Conservation (phyloP, 2,329 filamentous ascomycete species). For the Polytolypa hystricis region DNA sequence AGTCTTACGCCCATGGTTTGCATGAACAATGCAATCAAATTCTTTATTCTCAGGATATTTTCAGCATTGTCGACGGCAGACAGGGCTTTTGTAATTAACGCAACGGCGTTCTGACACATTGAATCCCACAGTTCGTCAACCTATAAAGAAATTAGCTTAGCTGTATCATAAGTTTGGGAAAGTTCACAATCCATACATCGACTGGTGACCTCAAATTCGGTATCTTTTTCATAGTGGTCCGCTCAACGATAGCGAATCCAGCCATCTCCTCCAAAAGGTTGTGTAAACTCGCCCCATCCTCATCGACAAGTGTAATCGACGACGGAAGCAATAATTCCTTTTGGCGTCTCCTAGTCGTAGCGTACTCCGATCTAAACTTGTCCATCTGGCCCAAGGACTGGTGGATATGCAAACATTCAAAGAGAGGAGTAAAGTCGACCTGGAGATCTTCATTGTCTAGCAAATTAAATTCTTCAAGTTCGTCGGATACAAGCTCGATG, state of each 20-base stretch:
- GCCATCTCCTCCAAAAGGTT: slow-evolving; percentile 86
- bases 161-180: not conserved
- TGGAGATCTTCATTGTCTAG: slow-evolving; percentile 90
- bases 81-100: slow-evolving; percentile 68
- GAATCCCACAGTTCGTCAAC: slow-evolving; percentile 98
- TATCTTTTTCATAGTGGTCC: slow-evolving; percentile 77
- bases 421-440: slow-evolving; percentile 87
- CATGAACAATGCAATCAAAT: slow-evolving; percentile 84
- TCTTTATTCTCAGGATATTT: slow-evolving; percentile 85
- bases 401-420: slow-evolving; percentile 93
- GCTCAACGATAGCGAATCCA: slow-evolving; percentile 93
- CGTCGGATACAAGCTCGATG: slow-evolving; percentile 89
- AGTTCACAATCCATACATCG: slow-evolving; percentile 50
- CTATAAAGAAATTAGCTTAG: slow-evolving; percentile 32
- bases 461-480: slow-evolving; percentile 90
- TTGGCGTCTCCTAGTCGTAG: slow-evolving; percentile 78
- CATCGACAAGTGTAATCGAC: slow-evolving; percentile 63
- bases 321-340: slow-evolving; percentile 79
- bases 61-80: slow-evolving; percentile 78
- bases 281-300: slow-evolving; percentile 77
- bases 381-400: slow-evolving; percentile 87
- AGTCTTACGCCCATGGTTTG: slow-evolving; percentile 82
- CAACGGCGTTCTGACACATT: slow-evolving; percentile 82
- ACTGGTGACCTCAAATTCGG: slow-evolving; percentile 70
- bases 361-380: slow-evolving; percentile 82